Evolutionary conservation across 495 filamentous ascomycete species (phyloP).

Genomic region (Neurospora intermedia): DNA sequence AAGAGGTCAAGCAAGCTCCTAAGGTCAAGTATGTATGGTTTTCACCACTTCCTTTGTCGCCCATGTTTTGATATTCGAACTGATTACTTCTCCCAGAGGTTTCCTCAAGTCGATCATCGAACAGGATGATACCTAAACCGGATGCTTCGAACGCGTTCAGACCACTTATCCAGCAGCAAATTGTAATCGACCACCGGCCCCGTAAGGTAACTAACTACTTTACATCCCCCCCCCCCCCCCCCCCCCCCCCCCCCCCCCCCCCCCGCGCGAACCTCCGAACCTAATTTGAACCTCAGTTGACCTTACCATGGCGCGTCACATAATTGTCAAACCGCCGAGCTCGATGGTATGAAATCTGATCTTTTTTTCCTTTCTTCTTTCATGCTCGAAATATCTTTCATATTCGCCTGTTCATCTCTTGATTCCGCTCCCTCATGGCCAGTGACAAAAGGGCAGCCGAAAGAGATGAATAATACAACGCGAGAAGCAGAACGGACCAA

Average conservation of each 20-base stretch:
- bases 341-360: neutral
- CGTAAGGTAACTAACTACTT: neutral
- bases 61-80: neutral
- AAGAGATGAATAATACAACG: neutral
- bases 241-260: neutral
- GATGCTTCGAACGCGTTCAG: neutral
- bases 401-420: neutral
- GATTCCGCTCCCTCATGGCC: neutral
- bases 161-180: neutral
- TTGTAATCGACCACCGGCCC: neutral
- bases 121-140: neutral
- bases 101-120: neutral
- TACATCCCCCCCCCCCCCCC: neutral
- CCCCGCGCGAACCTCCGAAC: neutral
- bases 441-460: neutral
- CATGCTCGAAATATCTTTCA: neutral
- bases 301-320: neutral
- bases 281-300: neutral
- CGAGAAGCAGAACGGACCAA: neutral
- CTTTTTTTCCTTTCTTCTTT: neutral
- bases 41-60: neutral
- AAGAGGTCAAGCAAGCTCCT: neutral
- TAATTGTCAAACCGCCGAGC: neutral
- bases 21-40: neutral
- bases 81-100: neutral